A percentile compares a stretch with the other conserved stretches of the same genome.
Conservation (phyloP, 768 basidiomycete genomes). For the Candolleomyces eurysporus region DNA sequence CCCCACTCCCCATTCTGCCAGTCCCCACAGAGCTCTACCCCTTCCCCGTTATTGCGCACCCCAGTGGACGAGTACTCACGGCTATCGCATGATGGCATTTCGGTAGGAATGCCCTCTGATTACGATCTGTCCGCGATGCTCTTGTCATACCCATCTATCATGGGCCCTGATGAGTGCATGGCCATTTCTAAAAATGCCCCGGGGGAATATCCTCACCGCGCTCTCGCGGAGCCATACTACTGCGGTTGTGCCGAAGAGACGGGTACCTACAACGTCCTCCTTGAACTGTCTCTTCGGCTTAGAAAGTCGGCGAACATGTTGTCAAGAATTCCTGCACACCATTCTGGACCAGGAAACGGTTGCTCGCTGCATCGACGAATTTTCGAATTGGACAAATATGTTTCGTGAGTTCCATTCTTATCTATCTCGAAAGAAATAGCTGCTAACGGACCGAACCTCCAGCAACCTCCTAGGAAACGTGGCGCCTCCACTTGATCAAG, state of each 20-base stretch:
- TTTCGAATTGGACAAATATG: slow-evolving; percentile 32
- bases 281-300: slow-evolving; percentile 65
- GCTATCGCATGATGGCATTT: slow-evolving; percentile 21
- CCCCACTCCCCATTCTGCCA: background rate
- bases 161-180: slow-evolving; percentile 20
- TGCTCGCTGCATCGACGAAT: slow-evolving; percentile 45
- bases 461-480: background rate
- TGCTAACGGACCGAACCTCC: background rate
- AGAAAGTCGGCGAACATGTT: slow-evolving; percentile 58
- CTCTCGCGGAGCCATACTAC: slow-evolving; percentile 32
- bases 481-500: too few species aligned
- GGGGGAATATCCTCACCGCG: slow-evolving; percentile 19
- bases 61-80: slow-evolving; percentile 44
- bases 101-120: slow-evolving; percentile 29
- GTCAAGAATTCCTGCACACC: slow-evolving; percentile 38
- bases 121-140: slow-evolving; percentile 44
- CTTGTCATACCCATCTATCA: slow-evolving; percentile 30
- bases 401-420: slow-evolving; percentile 1
- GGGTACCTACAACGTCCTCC: slow-evolving; percentile 52
- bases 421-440: too few species aligned
- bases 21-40: slow-evolving; percentile 32
- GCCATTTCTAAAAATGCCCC: slow-evolving; percentile 16
- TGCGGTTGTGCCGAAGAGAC: slow-evolving; percentile 61
- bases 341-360: slow-evolving; percentile 30
- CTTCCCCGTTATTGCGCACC: slow-evolving; percentile 41